Conservation (phyloP, 148 eudicot species). For the Linanthus parryae region DNA sequence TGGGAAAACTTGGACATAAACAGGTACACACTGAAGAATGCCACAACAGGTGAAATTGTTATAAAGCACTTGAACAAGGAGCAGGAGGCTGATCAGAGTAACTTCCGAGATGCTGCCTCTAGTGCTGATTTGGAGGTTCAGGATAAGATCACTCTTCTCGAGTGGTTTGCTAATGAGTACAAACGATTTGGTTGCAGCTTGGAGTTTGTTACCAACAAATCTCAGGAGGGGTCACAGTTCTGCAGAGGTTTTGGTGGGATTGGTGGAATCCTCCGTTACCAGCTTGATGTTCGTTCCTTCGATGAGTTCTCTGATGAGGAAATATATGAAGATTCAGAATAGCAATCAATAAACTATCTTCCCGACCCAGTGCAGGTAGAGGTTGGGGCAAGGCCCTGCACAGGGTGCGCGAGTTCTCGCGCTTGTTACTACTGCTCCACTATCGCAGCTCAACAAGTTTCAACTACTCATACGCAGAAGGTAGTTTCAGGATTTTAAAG, state of each 20-base stretch:
- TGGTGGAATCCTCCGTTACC: constrained; percentile 26
- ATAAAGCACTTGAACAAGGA: constrained; percentile 25
- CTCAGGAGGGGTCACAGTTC: constrained; percentile 26
- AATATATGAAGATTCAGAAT: constrained; percentile 20
- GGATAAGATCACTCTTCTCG: constrained; percentile 19
- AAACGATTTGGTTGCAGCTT: constrained; percentile 18
- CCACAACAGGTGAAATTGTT: constrained; percentile 16
- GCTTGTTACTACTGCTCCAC: constrained; percentile 6
- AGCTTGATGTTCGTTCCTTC: constrained; percentile 22
- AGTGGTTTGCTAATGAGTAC: constrained; percentile 26
- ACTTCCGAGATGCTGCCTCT: constrained; percentile 18
- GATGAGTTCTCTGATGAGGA: constrained; percentile 23
- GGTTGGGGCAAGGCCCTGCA: constrained; percentile 15
- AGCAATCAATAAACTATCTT: constrained; percentile 16
- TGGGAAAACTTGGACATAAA: constrained; percentile 26
- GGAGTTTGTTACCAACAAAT: constrained; percentile 25
- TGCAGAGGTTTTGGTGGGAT: constrained; percentile 29
- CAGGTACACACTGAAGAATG: constrained; percentile 20
- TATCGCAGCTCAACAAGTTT: background rate
- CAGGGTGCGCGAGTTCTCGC: constrained; percentile 20
- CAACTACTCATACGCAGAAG: no score
- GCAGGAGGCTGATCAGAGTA: constrained; percentile 17
- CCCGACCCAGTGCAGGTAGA: constrained; percentile 14
- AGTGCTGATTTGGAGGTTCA: constrained; percentile 23
- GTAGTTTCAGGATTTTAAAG: no score